Evolutionary conservation across 2,329 filamentous ascomycete species (phyloP), one percentile per base, ranked within the genome.

Genomic region (Cercospora sp.): DNA sequence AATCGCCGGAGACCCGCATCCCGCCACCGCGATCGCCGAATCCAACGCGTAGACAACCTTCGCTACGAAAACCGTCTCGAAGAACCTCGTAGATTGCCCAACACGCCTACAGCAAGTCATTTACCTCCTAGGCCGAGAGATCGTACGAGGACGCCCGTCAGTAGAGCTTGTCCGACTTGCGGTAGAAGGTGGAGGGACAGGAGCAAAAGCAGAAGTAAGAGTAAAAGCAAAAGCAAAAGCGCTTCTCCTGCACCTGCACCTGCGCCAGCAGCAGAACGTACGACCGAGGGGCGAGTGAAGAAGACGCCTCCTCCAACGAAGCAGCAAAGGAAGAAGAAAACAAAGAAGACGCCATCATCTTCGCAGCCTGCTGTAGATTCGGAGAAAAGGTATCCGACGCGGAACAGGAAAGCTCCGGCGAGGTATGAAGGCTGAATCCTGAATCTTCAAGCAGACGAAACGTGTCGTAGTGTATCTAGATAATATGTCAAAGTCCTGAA

Each of bases 101-200:
- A 71, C 18, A 71, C 70, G n/a, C 70, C 70, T 4, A 71, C 70
- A 10, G 66, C 60, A 28, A 66, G 61, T 59, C 70, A 71, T 63
- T 37, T 65, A 53, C 70, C 70, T 34, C 68, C 68, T 2, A 59
- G 59, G 5, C 70, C 70, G 21, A 58, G 49, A 12, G 18, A 63
- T 45, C 63, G 62, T 18, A 65, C 51, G 8, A 34, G 60, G 10
- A 67, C 51, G 60, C 55, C 66, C n/a, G 61, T 24, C 57, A 21
- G 55, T 40, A 67, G 34, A 16, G 45, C 34, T 10, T 71, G 70
- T 67, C 21, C 58, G 18, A 63, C 68, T 57, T 71, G 70, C 57
- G 66, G 68, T 4, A 68, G 70, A 24, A 45, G 61, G 3, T 70
- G 70, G 45, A 60, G 68, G n/a, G 60, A 59, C 37, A 69, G 60